Evolutionary conservation across 306 rosid genomes (phyloP).

Genomic region (Rosa lucieae): DNA sequence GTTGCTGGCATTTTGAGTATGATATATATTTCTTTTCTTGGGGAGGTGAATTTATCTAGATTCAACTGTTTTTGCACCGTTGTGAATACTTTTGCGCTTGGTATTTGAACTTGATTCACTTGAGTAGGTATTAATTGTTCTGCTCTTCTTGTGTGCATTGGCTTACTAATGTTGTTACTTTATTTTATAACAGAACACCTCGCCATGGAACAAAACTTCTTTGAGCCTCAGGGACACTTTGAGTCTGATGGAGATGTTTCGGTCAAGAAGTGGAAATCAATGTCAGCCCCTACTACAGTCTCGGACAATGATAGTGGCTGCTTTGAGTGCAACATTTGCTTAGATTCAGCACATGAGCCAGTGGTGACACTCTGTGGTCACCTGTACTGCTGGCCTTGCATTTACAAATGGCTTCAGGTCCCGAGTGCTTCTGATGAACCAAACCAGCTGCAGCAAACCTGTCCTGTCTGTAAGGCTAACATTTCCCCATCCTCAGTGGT

Average conservation of each 20-base stretch:
- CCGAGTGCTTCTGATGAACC: constrained; percentile 45
- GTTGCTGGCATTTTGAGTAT: constrained; percentile 6
- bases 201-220: constrained; percentile 43
- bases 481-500: constrained; percentile 62
- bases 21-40: not conserved
- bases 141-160: not conserved
- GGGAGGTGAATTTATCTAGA: not conserved
- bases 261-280: constrained; percentile 48
- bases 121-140: not conserved
- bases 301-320: constrained; percentile 46
- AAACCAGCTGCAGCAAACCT: constrained; percentile 40
- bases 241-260: constrained; percentile 47
- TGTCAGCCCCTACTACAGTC: constrained; percentile 31
- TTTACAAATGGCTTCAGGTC: constrained; percentile 80
- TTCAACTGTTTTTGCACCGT: not conserved
- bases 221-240: constrained; percentile 46
- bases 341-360: constrained; percentile 82
- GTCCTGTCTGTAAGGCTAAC: constrained; percentile 85
- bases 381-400: constrained; percentile 92
- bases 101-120: not conserved
- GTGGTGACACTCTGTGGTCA: constrained; percentile 96
- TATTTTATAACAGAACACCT: constrained; percentile 32
- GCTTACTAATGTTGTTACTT: constrained; percentile 4
- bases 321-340: constrained; percentile 89
- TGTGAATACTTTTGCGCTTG: not conserved